Percentiles rank a stretch among this genome's conserved stretches.
Evolutionary conservation across 768 basidiomycete genomes (phyloP).

Genomic region (Xerocomellus chrysenteron): DNA sequence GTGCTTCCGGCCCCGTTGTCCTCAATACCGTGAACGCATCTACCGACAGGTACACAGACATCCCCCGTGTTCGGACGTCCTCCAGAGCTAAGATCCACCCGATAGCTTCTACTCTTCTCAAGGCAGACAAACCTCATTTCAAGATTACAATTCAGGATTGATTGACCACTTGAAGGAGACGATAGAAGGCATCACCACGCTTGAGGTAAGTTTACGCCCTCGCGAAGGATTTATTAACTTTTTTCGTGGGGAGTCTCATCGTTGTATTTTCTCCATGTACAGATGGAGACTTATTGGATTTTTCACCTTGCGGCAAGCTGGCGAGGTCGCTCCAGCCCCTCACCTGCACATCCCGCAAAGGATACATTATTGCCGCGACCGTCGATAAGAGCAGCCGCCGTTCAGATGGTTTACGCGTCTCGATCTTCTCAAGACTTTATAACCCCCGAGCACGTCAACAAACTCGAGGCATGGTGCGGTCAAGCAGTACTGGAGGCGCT

Average conservation of each 20-base stretch:
- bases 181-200: conserved; percentile 56
- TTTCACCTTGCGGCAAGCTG: conserved; percentile 77
- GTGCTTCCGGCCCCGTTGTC: conserved; percentile 39
- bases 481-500: conserved; percentile 61
- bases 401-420: conserved; percentile 82
- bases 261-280: neutral
- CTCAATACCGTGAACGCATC: conserved; percentile 64
- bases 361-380: conserved; percentile 15
- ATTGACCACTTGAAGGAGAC: conserved; percentile 52
- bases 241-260: neutral
- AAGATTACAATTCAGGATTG: conserved; percentile 66
- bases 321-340: conserved; percentile 36
- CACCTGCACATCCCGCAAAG: conserved; percentile 1
- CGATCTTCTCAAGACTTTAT: conserved; percentile 73
- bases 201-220: conserved; percentile 52
- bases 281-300: conserved; percentile 89
- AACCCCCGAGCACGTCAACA: conserved; percentile 59
- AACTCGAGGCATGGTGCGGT: conserved; percentile 62
- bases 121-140: conserved; percentile 79
- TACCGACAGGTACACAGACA: conserved; percentile 61
- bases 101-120: conserved; percentile 83
- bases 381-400: conserved; percentile 70
- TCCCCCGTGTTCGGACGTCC: neutral
- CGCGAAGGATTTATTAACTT: neutral
- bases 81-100: conserved; percentile 5